Base-by-base conservation (phyloP, 164 flowering plant species). In the Berberis vulgaris region DNA sequence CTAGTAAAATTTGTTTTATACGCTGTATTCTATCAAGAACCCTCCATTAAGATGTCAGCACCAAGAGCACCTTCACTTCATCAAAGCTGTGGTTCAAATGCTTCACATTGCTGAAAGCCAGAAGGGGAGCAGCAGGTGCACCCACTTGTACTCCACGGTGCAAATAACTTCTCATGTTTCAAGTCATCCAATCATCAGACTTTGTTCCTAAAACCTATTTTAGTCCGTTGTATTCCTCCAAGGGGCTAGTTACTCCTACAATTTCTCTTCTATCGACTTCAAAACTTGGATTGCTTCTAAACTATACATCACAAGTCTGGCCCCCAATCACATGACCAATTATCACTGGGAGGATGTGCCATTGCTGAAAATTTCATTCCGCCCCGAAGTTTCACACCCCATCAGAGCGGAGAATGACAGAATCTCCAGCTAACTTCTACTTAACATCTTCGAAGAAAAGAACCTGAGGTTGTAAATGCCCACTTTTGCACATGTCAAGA, bases 401-500 rank as follows among this genome's bases (percentile, higher is more conserved):
- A n/a, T n/a, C n/a, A n/a, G n/a, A n/a, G n/a, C n/a, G n/a, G n/a
- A 62, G 72, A 55, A 43, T 59, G 55, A 13, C 43, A 71, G 7
- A 47, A 68, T 54, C 57, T 67, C 63, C 67, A 46, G 42, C 12
- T 60, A 54, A 45, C 59, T 55, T 53, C 77, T 85, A 86, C 53
- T 83, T 79, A 75, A 81, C 85, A 79, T 95, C 90, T 83, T 91
- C 99, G 69, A 73, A 94, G 64, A 94, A 86, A 64, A 94, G 93
- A 79, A 94, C 92, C 79, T 94, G 99, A 57, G 99, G 99, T 72
- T 94, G 99, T 73, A 91, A 71, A 71, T 84, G 97, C 54, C 99
- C 99, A 75, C 71, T 85, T 69, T 87, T 85, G 74, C 99, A 95
- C 84, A 83, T 84, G 50, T 66, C 9, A 66, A 89, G 77, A 66